phyloP scores from a whole-genome alignment of 2,329 filamentous ascomycete species.

The Exophiala phaeomuriformis region DNA sequence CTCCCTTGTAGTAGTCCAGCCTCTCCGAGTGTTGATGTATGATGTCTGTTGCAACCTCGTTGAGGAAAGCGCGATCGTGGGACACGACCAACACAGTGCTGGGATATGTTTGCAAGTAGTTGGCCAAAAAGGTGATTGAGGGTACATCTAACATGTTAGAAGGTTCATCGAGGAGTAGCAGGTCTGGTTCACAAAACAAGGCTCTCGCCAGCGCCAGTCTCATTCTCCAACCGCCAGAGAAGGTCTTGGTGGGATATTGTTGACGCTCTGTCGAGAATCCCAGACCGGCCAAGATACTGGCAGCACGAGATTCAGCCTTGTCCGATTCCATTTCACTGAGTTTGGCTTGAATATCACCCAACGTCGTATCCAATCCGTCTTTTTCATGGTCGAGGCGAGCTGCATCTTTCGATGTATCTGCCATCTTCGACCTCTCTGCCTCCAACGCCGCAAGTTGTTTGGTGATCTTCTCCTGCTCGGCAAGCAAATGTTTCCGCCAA shows the following conservation, averaged over 20 bases:
- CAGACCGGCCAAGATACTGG: conserved; percentile 91
- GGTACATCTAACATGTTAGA: conserved; percentile 99
- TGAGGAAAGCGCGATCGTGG: conserved; percentile 97
- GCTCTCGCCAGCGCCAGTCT: conserved; percentile 88
- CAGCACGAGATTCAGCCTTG: conserved; percentile 90
- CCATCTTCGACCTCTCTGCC: conserved; percentile 66
- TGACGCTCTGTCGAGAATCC: conserved; percentile 93
- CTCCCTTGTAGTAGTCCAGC: conserved; percentile 95
- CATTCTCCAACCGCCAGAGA: conserved; percentile 99
- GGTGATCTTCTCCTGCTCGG: conserved; percentile 80
- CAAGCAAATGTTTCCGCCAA: conserved; percentile 91
- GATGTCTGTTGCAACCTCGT: conserved; percentile 98
- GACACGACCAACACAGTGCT: conserved; percentile 94
- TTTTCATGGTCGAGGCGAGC: conserved; percentile 76
- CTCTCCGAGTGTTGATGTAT: conserved; percentile 96
- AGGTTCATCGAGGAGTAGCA: conserved; percentile 94
- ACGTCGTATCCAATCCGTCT: conserved; percentile 80
- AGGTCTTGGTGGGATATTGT: conserved; percentile 89
- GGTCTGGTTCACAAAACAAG: conserved; percentile 94
- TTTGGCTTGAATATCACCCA: conserved; percentile 86
- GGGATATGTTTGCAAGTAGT: conserved; percentile 88
- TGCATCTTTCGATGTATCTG: conserved; percentile 87
- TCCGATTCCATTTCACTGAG: conserved; percentile 98
- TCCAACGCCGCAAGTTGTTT: conserved; percentile 71
- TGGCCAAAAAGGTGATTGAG: conserved; percentile 96